A percentile compares a stretch with the other conserved stretches of the same genome.
Evolutionary conservation across 495 filamentous ascomycete species (phyloP).

Genomic region (Astrocystis sublimbata): DNA sequence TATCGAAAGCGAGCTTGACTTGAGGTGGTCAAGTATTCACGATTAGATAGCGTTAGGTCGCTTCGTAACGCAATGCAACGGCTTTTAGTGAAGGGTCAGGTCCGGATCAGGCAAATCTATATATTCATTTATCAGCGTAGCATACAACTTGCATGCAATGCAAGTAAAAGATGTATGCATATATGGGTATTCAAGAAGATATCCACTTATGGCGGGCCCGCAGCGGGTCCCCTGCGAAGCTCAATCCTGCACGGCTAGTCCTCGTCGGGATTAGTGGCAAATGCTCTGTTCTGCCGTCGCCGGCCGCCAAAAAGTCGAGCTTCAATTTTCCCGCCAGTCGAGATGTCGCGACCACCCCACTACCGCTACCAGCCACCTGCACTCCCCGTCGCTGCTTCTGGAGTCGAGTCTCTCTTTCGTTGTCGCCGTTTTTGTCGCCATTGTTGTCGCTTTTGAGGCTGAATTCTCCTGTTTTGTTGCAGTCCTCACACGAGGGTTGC

Average conservation of each 20-base stretch:
- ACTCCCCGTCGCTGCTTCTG: slow-evolving; percentile 11
- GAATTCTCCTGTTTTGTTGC: slow-evolving; percentile 2
- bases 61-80: not conserved
- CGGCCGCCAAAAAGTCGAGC: slow-evolving; percentile 36
- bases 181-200: too few species aligned
- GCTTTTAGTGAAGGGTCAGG: too few species aligned
- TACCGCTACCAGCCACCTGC: not conserved
- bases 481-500: slow-evolving; percentile 18
- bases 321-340: slow-evolving; percentile 25
- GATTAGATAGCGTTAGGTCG: not conserved
- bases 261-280: not conserved
- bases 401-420: slow-evolving; percentile 11
- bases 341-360: slow-evolving; percentile 14
- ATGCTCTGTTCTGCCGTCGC: slow-evolving; percentile 26
- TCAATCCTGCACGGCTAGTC: too few species aligned
- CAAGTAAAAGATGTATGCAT: too few species aligned
- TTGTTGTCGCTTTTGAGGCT: not conserved
- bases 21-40: not conserved
- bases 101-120: too few species aligned
- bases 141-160: not conserved
- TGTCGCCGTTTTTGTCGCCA: too few species aligned
- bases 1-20: too few species aligned
- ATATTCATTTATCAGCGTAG: not conserved
- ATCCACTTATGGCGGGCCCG: too few species aligned
- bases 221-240: too few species aligned